Percentiles rank a stretch among this genome's conserved stretches.
Evolutionary conservation across 331 rosid genomes (phyloP).

Genomic region (Erythrophleum ivorense): DNA sequence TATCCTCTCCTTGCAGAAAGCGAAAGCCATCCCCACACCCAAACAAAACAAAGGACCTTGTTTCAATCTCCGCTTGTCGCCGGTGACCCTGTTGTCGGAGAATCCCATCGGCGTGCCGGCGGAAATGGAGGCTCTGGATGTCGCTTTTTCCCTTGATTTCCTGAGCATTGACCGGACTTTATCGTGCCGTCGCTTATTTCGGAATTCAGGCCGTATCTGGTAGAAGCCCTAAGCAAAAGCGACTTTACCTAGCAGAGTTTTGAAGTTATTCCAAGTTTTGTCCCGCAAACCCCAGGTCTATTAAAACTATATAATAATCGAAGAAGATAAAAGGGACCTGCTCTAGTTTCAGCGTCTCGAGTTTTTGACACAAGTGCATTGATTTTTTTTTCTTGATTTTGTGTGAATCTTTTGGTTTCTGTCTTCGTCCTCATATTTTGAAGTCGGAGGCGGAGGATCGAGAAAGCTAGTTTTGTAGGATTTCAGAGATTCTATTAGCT

Average conservation of each 20-base stretch:
- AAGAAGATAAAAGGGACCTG: constrained; percentile 17
- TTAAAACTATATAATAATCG: constrained; percentile 46
- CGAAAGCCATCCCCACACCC: constrained; percentile 8
- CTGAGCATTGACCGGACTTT: constrained; percentile 22
- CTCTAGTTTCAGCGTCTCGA: constrained; percentile 39
- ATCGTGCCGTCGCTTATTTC: constrained; percentile 42
- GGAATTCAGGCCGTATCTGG: constrained; percentile 44
- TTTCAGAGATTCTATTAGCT: constrained; percentile 35
- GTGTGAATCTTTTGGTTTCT: constrained; percentile 34
- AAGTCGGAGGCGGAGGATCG: constrained; percentile 39
- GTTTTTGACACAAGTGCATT: constrained; percentile 36
- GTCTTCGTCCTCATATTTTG: constrained; percentile 47
- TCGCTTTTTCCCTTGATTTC: constrained; percentile 29
- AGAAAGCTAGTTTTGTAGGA: constrained; percentile 23
- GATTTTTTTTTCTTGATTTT: not conserved
- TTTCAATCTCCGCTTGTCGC: constrained; percentile 8
- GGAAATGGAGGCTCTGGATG: constrained; percentile 36
- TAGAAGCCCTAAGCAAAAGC: constrained; percentile 71
- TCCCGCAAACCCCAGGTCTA: constrained; percentile 39
- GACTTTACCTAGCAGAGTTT: constrained; percentile 71
- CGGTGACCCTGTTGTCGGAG: constrained; percentile 28
- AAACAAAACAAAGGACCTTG: not conserved
- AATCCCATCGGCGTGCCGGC: constrained; percentile 18
- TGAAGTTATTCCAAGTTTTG: constrained; percentile 73
- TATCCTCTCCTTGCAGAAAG: constrained; percentile 37